Base-by-base conservation (phyloP, 352 stramenopile species). In the Pythium phragmitis region DNA sequence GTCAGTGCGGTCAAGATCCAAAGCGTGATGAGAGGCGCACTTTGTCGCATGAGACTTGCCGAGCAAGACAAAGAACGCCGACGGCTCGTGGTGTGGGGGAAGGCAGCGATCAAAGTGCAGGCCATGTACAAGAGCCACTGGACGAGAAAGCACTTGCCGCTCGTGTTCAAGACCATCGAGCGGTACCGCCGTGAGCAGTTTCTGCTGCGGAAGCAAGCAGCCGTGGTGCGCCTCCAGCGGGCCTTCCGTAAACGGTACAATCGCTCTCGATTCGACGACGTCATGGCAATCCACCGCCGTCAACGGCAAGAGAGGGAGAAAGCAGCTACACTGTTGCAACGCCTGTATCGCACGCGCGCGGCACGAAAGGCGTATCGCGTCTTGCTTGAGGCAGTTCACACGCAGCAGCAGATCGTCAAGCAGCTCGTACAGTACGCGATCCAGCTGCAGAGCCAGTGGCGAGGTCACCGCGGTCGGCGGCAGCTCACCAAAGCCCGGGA, bases 371-470 rank as follows among this genome's bases (percentile, higher is more conserved):
- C 70, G 9, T 91, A 89, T n/a, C 67, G 69, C 16, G 63, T 76
- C 23, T 60, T 93, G 36, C 69, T 67, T 8, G 73, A 73, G 58
- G 79, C 73, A n/a, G 63, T 93, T 4, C 55, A 72, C 14, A 37
- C 57, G 7, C 81, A 91, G 42, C 71, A 72, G 51, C 63, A 76
- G 36, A 67, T 79, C 34, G 39, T 69, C 1, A 63, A 63, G 1
- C 54, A 76, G 39, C 64, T 88, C 11, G 64, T 82, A 9, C 53
- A 45, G 0, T 69, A 86, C 45, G 82, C 74, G 42, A 74, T 85
- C 42, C 79, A 79, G 26, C 54, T 93, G 12, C 85, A 93, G 57
- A 82, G 80, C 50, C 77, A 79, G 30, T 93, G 85, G 85, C 67
- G 85, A 19, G 82, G 82, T 0, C 73, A 88, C 39, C 43, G 54